Percentiles rank a stretch among this genome's conserved stretches.
These are phyloP conservation scores for Mrakiaceae sp. DNA, from an alignment of 1,284 basidiomycete genomes.

Conservation along the genomic window DNA sequence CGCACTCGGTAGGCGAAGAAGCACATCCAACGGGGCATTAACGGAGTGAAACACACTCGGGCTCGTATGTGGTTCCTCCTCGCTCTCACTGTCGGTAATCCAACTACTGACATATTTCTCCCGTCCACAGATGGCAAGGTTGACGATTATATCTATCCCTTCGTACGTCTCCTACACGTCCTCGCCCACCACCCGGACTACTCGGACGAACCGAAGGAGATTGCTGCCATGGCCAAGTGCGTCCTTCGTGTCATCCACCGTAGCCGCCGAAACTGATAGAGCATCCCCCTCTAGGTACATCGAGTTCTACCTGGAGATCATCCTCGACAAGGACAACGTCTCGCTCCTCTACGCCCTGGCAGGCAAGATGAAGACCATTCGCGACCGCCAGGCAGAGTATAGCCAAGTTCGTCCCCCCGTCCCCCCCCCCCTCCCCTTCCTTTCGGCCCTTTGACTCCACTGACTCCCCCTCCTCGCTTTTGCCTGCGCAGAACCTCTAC, in stretches of 20 bases:
- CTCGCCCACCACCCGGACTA: conserved; percentile 94
- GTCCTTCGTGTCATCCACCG: conserved; percentile 21
- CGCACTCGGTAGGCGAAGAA: neutral
- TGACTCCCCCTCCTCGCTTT: neutral
- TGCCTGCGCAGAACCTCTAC: conserved; percentile 62
- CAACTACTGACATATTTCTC: too few relatives aligned
- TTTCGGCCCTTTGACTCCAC: neutral
- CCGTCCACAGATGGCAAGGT: neutral
- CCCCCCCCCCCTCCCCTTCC: conserved; percentile 9
- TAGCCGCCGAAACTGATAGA: neutral
- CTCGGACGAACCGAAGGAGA: conserved; percentile 42
- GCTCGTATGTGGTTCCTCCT: too few relatives aligned
- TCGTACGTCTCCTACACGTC: conserved; percentile 74
- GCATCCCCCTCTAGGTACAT: conserved; percentile 53
- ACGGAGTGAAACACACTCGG: too few relatives aligned
- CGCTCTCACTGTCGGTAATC: too few relatives aligned
- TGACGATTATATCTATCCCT: conserved; percentile 25
- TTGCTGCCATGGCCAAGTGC: conserved; percentile 62
- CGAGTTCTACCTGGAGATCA: conserved; percentile 69
- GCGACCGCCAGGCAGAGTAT: conserved; percentile 51
- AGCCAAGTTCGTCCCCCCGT: conserved; percentile 47
- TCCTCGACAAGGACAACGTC: conserved; percentile 66
- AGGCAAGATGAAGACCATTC: conserved; percentile 70
- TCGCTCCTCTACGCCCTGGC: conserved; percentile 74
- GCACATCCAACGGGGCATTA: conserved; percentile 4